Conservation (phyloP, 2,329 filamentous ascomycete genomes). For the Verticillium alfalfae region DNA sequence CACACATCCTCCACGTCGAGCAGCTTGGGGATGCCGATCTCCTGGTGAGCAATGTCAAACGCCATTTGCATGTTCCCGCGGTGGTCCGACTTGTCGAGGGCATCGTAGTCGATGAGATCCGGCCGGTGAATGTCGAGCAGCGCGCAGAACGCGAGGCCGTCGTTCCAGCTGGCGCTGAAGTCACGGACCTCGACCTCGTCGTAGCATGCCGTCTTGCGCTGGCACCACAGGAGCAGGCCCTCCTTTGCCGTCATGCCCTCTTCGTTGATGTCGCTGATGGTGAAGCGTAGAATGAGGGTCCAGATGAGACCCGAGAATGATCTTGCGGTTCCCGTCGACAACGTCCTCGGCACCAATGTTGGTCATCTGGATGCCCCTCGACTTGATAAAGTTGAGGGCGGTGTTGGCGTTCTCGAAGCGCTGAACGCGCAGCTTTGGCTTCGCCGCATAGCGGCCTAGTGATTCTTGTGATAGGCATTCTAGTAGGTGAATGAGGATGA, state of each 20-base stretch:
- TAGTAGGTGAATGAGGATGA: constrained; percentile 92
- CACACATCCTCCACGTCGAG: constrained; percentile 97
- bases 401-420: constrained; percentile 98
- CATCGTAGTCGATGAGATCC: constrained; percentile 94
- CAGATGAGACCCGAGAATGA: constrained; percentile 96
- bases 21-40: constrained; percentile 94
- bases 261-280: constrained; percentile 97
- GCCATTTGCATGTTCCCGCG: constrained; percentile 96
- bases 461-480: constrained; percentile 94
- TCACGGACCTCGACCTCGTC: constrained; percentile 94
- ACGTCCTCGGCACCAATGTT: constrained; percentile 99
- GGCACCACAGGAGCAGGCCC: constrained; percentile 91
- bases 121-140: constrained; percentile 94
- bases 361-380: constrained; percentile 88
- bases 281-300: constrained; percentile 96
- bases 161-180: constrained; percentile 95
- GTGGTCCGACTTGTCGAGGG: constrained; percentile 89
- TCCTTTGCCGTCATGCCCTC: constrained; percentile 98
- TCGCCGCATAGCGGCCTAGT: constrained; percentile 92
- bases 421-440: constrained; percentile 93
- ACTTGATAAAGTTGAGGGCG: constrained; percentile 88
- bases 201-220: constrained; percentile 97
- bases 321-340: constrained; percentile 95
- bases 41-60: constrained; percentile 91
- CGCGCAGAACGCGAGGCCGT: constrained; percentile 93